Conservation (phyloP, 2,329 filamentous ascomycete species). For the Amphichorda felina region DNA sequence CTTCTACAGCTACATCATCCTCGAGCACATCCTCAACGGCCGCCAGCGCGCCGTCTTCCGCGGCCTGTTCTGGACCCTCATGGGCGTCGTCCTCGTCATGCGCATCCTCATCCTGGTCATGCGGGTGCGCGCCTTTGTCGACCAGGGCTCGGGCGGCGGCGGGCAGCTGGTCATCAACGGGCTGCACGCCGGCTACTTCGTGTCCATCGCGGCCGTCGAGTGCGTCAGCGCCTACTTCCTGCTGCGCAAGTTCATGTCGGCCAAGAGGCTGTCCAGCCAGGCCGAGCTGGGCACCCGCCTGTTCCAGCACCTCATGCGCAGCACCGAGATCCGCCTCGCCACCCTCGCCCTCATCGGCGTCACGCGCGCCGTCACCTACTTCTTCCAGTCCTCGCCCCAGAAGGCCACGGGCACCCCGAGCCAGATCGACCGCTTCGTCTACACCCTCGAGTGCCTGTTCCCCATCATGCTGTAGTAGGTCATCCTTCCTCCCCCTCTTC, state of each 20-base stretch:
- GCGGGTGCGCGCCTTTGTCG: conserved; percentile 12
- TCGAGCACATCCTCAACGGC: conserved; percentile 36
- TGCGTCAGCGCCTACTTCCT: conserved; percentile 26
- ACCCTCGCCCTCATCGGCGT: conserved; percentile 19
- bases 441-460: conserved; percentile 24
- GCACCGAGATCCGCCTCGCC: conserved; percentile 24
- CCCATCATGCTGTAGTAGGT: conserved; percentile 20
- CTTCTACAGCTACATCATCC: conserved; percentile 39
- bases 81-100: conserved; percentile 37
- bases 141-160: conserved; percentile 3
- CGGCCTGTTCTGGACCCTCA: conserved; percentile 43
- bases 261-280: conserved; percentile 16
- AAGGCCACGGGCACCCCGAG: conserved; percentile 16
- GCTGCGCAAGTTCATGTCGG: conserved; percentile 21
- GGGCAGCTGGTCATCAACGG: conserved; percentile 19
- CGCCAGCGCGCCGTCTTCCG: conserved; percentile 29
- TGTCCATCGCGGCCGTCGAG: conserved; percentile 26
- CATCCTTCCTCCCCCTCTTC: too few species aligned
- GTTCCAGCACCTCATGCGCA: conserved; percentile 23
- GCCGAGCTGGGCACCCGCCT: conserved; percentile 12
- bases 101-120: conserved; percentile 25
- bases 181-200: conserved; percentile 29
- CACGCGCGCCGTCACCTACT: conserved; percentile 22
- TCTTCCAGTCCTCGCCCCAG: conserved; percentile 19
- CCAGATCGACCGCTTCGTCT: conserved; percentile 23